Evolutionary conservation across 1,284 basidiomycete species (phyloP).

Genomic region (Ganoderma sinense): DNA sequence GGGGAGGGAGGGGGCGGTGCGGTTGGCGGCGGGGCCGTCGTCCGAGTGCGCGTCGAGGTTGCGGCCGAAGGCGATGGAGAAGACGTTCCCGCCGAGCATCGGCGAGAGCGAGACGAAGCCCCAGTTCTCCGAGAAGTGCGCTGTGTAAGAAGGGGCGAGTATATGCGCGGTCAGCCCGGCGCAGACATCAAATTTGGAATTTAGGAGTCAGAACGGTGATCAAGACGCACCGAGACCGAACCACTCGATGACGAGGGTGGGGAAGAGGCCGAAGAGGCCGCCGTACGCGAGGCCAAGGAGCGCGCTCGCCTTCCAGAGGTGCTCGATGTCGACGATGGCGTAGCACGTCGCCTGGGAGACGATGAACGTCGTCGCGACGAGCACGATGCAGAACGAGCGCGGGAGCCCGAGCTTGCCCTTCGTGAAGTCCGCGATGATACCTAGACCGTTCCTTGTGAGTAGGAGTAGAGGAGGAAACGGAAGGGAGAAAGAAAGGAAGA

Average conservation of each 20-base stretch:
- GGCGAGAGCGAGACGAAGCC: slow-evolving; percentile 83
- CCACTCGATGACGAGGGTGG: slow-evolving; percentile 85
- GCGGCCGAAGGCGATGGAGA: slow-evolving; percentile 84
- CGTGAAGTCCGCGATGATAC: slow-evolving; percentile 77
- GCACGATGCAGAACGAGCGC: slow-evolving; percentile 74
- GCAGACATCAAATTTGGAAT: too few species aligned
- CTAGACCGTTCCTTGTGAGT: slow-evolving; percentile 39
- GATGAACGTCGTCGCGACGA: slow-evolving; percentile 74
- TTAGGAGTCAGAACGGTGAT: too few species aligned
- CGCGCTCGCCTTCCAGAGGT: slow-evolving; percentile 81
- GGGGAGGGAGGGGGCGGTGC: slow-evolving; percentile 6
- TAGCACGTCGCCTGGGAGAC: slow-evolving; percentile 72
- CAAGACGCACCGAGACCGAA: slow-evolving; percentile 67
- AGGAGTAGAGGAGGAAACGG: not conserved
- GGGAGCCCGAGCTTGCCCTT: slow-evolving; percentile 68
- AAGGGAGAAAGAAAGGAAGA: not conserved
- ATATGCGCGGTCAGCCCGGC: not conserved
- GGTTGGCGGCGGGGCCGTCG: slow-evolving; percentile 14
- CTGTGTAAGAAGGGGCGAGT: slow-evolving; percentile 42
- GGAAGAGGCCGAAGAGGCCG: slow-evolving; percentile 78
- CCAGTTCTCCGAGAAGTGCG: slow-evolving; percentile 86
- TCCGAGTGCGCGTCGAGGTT: slow-evolving; percentile 79
- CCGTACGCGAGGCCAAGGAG: slow-evolving; percentile 82
- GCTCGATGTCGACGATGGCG: slow-evolving; percentile 61
- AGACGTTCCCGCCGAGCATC: slow-evolving; percentile 83